Evolutionary conservation across 2,329 filamentous ascomycete genomes (phyloP), one percentile per base, ranked within the genome.

Genomic region (Hypoxylon sp.): DNA sequence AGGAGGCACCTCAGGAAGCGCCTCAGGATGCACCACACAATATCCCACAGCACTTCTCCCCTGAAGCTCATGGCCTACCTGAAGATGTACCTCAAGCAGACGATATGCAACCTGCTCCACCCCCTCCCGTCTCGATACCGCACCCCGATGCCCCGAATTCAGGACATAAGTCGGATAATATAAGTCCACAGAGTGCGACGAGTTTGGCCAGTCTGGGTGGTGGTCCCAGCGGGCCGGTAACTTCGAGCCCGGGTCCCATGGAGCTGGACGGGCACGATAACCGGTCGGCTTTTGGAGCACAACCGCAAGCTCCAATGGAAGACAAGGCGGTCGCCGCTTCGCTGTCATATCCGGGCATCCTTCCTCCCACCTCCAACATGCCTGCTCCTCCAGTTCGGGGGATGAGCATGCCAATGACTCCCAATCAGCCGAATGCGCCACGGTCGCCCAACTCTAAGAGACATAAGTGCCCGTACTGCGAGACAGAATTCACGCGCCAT

Each of bases 401-500:
- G 19, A 79, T 84, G 74, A 86, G 78, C 62, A 77, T 83, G 57
- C 81, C 83, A 5, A 78, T 83, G 72, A 72, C 78, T 13, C 71
- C 73, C 20, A 72, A 69, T 63, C 59, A 78, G 65, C 69, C 76
- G 59, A 49, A 78, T 64, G 62, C 76, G 44, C 84, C 86, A 36
- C 83, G 84, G 63, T 90, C 91, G 4, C 87, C 89, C 0, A 86
- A 86, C 17, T 73, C 74, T 42, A 97, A 96, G 75, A 93, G 94
- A 67, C 93, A 99, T 75, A 96, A 94, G 71, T 99, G 94, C 67
- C 93, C 91, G 0, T 96, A 96, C 71, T 99, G 94, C 78, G 85
- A 91, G 27, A 97, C 94, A 4, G 94, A 96, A 66, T 99, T 99
- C 63, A 99, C 94, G 19, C 85, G 94, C 32, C 94, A 97, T 69